These are phyloP conservation scores for Rhodocollybia butyracea DNA, from an alignment of 768 basidiomycete genomes.

Conservation along the genomic window DNA sequence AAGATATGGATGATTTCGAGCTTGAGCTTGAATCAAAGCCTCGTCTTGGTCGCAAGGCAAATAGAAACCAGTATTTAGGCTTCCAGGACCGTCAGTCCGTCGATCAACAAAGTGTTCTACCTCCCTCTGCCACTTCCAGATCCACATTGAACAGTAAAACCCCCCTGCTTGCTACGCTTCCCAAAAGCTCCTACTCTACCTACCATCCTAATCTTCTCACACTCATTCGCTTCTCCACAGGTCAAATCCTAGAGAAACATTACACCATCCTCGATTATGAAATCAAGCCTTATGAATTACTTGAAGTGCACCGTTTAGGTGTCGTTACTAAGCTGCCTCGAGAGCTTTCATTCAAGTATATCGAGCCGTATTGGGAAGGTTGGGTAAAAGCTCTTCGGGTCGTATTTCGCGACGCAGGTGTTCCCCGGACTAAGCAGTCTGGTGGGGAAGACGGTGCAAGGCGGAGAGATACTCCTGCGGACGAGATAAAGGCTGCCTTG, in stretches of 20 bases:
- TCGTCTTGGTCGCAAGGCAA: slow-evolving; percentile 9
- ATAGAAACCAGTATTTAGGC: slow-evolving; percentile 6
- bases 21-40: slow-evolving; percentile 5
- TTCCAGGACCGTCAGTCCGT: not conserved
- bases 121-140: not conserved
- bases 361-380: slow-evolving; percentile 58
- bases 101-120: not conserved
- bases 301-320: slow-evolving; percentile 59
- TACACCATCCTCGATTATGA: slow-evolving; percentile 55
- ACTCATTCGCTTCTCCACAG: slow-evolving; percentile 65
- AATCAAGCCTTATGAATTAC: slow-evolving; percentile 58
- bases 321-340: slow-evolving; percentile 42
- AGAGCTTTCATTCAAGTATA: slow-evolving; percentile 37
- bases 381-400: slow-evolving; percentile 50
- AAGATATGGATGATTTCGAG: slow-evolving; percentile 5
- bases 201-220: slow-evolving; percentile 38
- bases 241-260: slow-evolving; percentile 68
- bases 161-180: not conserved
- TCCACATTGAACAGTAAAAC: not conserved
- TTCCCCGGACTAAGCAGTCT: not conserved
- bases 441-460: slow-evolving; percentile 16
- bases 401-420: slow-evolving; percentile 18
- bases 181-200: slow-evolving; percentile 2
- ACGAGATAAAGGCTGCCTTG: not conserved
- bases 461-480: not conserved